A percentile compares a stretch with the other conserved stretches of the same genome.
phyloP scores from a whole-genome alignment of 345 rosid species.

The Citrus sp. region DNA sequence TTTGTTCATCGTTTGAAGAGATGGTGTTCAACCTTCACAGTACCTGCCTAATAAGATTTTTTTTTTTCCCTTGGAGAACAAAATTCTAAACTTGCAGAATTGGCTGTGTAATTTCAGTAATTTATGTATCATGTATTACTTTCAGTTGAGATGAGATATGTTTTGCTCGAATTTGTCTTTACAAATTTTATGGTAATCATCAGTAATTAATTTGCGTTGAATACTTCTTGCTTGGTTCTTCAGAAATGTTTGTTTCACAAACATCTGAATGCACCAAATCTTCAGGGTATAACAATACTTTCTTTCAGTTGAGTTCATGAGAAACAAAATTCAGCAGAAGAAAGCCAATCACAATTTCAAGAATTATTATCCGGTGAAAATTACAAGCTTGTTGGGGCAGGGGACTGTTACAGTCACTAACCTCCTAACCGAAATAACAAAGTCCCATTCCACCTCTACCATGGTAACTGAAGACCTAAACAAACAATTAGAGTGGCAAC shows the following conservation, averaged over 20 bases:
- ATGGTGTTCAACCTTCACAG: background rate
- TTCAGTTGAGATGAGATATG: background rate
- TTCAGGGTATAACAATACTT: background rate
- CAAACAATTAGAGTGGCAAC: background rate
- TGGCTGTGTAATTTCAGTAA: background rate
- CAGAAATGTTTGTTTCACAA: too few species aligned
- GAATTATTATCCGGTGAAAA: background rate
- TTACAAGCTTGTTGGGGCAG: background rate
- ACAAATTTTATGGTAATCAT: background rate
- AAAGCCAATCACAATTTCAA: background rate
- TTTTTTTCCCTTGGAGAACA: background rate
- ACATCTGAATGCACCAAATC: background rate
- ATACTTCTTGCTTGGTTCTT: background rate
- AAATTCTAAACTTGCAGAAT: background rate
- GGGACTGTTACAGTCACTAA: background rate
- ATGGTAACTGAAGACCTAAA: conserved; percentile 1
- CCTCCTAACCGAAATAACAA: background rate
- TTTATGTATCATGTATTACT: background rate
- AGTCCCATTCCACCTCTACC: background rate
- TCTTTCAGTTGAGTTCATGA: background rate
- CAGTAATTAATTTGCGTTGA: background rate
- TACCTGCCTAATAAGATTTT: background rate
- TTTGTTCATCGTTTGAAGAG: background rate
- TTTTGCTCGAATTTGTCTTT: background rate
- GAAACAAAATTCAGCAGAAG: background rate